Percentiles rank a stretch among this genome's conserved stretches.
Evolutionary conservation across 139 green algal genomes (phyloP).

Genomic region (Chlamydomonas schloesseri): DNA sequence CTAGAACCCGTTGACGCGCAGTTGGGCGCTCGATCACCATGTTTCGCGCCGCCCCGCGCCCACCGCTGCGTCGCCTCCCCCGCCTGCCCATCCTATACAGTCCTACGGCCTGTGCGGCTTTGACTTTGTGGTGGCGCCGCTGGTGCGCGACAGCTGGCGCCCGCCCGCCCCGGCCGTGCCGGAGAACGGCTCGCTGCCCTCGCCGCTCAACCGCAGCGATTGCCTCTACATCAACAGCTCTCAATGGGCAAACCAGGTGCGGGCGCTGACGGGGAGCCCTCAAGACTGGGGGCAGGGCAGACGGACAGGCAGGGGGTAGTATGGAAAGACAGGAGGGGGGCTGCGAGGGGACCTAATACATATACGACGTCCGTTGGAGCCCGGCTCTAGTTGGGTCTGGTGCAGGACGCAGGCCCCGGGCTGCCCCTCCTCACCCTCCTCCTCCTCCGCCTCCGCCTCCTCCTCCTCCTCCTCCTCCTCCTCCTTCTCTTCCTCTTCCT

Average conservation of each 20-base stretch:
- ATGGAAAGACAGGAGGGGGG: too few species aligned
- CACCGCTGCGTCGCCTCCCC: background rate
- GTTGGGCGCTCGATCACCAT: background rate
- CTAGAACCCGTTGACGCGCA: too few species aligned
- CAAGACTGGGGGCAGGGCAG: too few species aligned
- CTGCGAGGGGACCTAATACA: too few species aligned
- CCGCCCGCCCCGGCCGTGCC: slow-evolving; percentile 42
- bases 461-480: too few species aligned
- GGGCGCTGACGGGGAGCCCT: background rate
- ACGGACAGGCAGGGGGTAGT: too few species aligned
- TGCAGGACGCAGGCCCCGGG: too few species aligned
- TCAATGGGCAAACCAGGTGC: slow-evolving; percentile 44
- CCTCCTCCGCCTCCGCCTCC: too few species aligned
- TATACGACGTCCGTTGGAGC: too few species aligned
- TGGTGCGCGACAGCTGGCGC: slow-evolving; percentile 71
- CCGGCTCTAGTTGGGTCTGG: too few species aligned
- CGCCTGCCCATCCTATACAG: background rate
- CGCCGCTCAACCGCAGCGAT: slow-evolving; percentile 76
- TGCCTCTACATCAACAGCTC: slow-evolving; percentile 79
- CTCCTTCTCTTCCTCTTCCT: too few species aligned
- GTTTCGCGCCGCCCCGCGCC: background rate
- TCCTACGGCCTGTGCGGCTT: slow-evolving; percentile 79
- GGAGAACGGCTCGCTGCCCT: slow-evolving; percentile 17
- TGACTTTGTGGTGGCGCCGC: slow-evolving; percentile 90
- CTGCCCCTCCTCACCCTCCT: too few species aligned